A percentile compares a stretch with the other conserved stretches of the same genome.
phyloP scores from a whole-genome alignment of 306 rosid genomes.

The Gillenia trifoliata region DNA sequence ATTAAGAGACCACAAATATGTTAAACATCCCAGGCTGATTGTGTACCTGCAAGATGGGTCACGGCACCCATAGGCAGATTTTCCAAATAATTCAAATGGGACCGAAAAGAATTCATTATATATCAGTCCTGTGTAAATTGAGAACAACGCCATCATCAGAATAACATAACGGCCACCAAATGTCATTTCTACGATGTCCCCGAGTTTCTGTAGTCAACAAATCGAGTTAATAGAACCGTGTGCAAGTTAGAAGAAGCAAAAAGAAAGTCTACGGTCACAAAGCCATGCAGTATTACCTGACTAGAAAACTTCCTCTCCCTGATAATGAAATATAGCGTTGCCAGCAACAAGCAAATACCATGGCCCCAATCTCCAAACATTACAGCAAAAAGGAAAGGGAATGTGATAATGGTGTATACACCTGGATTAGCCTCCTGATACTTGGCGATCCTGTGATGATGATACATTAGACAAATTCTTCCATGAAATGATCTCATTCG shows the following conservation, averaged over 20 bases:
- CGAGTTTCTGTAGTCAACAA: constrained; percentile 66
- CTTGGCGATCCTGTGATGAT: constrained; percentile 57
- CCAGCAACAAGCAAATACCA: constrained; percentile 78
- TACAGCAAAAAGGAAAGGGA: constrained; percentile 86
- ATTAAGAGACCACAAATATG: background rate
- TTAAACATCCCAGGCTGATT: constrained; percentile 8
- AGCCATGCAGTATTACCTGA: constrained; percentile 44
- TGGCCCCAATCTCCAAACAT: constrained; percentile 94
- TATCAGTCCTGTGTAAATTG: constrained; percentile 79
- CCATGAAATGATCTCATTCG: background rate
- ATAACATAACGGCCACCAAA: constrained; percentile 77
- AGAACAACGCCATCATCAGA: constrained; percentile 76
- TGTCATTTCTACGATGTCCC: constrained; percentile 78
- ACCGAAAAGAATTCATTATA: constrained; percentile 79
- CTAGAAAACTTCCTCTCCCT: constrained; percentile 52
- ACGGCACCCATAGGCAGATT: constrained; percentile 68
- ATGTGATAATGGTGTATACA: constrained; percentile 62
- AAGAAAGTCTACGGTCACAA: constrained; percentile 10
- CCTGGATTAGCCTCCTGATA: constrained; percentile 81
- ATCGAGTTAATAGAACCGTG: constrained; percentile 26
- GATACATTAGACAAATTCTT: background rate
- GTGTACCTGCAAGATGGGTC: constrained; percentile 67
- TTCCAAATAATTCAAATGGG: constrained; percentile 71
- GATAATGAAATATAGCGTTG: constrained; percentile 57
- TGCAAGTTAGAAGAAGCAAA: constrained; percentile 11